Evolutionary conservation across 2,329 filamentous ascomycete genomes (phyloP).

Genomic region (Penicillium nordicum): DNA sequence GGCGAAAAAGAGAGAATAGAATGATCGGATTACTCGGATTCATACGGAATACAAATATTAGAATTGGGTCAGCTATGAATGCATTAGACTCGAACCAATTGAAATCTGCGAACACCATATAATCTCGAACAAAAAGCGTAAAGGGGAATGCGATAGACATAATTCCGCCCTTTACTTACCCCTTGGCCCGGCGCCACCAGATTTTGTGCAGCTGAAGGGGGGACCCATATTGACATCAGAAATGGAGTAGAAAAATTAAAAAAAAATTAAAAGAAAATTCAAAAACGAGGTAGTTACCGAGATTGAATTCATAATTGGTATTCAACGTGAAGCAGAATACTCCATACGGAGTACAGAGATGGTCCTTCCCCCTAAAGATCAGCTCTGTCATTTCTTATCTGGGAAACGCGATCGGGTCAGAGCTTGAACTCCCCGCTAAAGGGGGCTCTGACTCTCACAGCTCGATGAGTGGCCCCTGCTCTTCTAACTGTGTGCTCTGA

Average conservation of each 20-base stretch:
- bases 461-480: conserved; percentile 18
- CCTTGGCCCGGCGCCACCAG: conserved; percentile 6
- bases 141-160: background rate
- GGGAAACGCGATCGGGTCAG: conserved; percentile 9
- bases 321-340: background rate
- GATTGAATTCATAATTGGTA: background rate
- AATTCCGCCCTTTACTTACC: background rate
- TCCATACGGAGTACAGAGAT: background rate
- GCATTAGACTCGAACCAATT: background rate
- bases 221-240: conserved; percentile 14
- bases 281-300: background rate
- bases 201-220: conserved; percentile 18
- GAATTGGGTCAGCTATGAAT: background rate
- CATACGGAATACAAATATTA: background rate
- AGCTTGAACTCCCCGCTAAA: conserved; percentile 13
- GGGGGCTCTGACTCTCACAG: conserved; percentile 9
- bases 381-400: conserved; percentile 16
- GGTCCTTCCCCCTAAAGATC: conserved; percentile 6
- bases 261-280: background rate
- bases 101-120: background rate
- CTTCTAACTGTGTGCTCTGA: background rate
- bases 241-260: conserved; percentile 12
- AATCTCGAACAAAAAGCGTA: background rate
- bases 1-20: background rate
- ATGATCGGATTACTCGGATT: background rate